Conservation (phyloP, 805 yeast species). For the Myxozyma neglecta region DNA sequence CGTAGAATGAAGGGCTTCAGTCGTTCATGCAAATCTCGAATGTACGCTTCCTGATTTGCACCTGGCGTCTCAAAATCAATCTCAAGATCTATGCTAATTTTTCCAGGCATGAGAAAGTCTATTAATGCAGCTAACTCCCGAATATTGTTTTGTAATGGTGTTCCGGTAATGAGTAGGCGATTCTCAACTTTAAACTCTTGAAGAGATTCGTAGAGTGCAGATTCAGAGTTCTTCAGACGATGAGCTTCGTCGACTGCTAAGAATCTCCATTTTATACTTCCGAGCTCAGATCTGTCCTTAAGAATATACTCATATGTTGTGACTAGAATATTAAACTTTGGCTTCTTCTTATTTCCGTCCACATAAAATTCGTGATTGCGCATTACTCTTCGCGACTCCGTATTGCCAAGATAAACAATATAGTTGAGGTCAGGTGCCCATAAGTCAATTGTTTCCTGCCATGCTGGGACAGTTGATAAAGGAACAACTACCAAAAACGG, state of each 20-base stretch:
- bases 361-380: slow-evolving; percentile 81
- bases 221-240: slow-evolving; percentile 88
- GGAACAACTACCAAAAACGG: slow-evolving; percentile 98
- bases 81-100: slow-evolving; percentile 84
- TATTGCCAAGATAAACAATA: slow-evolving; percentile 89
- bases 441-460: slow-evolving; percentile 98
- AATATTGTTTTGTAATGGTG: slow-evolving; percentile 94
- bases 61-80: slow-evolving; percentile 91
- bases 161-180: slow-evolving; percentile 90
- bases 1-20: slow-evolving; percentile 91
- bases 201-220: slow-evolving; percentile 86
- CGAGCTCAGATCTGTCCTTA: slow-evolving; percentile 80
- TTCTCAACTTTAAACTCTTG: slow-evolving; percentile 79
- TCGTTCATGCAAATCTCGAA: slow-evolving; percentile 77
- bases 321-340: slow-evolving; percentile 85
- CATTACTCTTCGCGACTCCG: slow-evolving; percentile 76
- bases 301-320: slow-evolving; percentile 96
- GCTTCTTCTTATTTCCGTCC: slow-evolving; percentile 58
- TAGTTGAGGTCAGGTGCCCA: slow-evolving; percentile 98
- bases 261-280: slow-evolving; percentile 88
- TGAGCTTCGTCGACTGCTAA: slow-evolving; percentile 99
- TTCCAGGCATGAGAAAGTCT: slow-evolving; percentile 95
- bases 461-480: slow-evolving; percentile 91
- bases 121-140: slow-evolving; percentile 94
- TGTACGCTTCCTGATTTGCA: slow-evolving; percentile 82